Evolutionary conservation across 768 basidiomycete species (phyloP).

Genomic region (Podaxis sp.): DNA sequence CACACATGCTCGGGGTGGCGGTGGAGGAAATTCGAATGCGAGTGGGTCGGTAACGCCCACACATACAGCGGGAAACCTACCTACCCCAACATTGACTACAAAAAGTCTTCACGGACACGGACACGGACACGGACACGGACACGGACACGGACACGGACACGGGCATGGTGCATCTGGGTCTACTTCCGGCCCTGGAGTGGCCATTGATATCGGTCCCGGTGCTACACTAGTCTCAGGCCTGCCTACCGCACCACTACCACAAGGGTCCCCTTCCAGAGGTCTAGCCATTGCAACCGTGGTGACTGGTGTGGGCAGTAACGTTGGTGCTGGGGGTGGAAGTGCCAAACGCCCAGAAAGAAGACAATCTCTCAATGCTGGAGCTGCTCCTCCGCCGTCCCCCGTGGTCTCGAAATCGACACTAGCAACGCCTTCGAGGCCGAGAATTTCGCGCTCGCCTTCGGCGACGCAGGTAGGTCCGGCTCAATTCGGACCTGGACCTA

Average conservation of each 20-base stretch:
- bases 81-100: constrained; percentile 6
- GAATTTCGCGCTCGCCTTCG: constrained; percentile 60
- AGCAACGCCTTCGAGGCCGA: constrained; percentile 41
- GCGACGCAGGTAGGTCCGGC: constrained; percentile 30
- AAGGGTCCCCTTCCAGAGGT: background rate
- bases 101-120: constrained; percentile 1
- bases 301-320: constrained; percentile 1
- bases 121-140: background rate
- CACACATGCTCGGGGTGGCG: constrained; percentile 19
- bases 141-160: background rate
- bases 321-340: background rate
- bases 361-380: constrained; percentile 35
- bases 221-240: background rate
- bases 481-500: constrained; percentile 9
- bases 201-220: constrained; percentile 2
- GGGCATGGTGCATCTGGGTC: background rate
- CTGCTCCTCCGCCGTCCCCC: constrained; percentile 41
- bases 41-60: constrained; percentile 9
- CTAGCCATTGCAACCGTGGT: constrained; percentile 1
- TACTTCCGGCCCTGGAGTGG: background rate
- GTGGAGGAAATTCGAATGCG: background rate
- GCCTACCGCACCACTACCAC: background rate
- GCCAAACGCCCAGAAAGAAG: constrained; percentile 25
- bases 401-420: constrained; percentile 34
- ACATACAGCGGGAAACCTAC: background rate